These are phyloP conservation scores for Aspergillus cejpii DNA, from an alignment of 2,329 filamentous ascomycete genomes.

Conservation along the genomic window DNA sequence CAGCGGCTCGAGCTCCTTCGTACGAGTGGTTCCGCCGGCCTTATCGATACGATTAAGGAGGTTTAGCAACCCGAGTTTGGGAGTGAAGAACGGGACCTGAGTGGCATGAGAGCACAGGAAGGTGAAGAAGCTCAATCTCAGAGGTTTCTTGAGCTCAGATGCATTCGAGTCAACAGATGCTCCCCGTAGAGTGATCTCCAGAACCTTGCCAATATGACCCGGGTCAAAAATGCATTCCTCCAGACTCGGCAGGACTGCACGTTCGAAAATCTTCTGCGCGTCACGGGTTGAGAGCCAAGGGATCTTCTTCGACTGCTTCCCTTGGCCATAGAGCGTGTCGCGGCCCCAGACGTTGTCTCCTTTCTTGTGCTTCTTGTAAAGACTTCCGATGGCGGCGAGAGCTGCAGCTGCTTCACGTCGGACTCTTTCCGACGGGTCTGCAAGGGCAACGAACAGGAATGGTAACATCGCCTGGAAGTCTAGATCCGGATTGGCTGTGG, in stretches of 20 bases:
- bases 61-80: constrained; percentile 66
- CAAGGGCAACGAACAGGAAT: constrained; percentile 67
- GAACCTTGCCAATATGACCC: constrained; percentile 58
- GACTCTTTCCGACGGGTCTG: constrained; percentile 68
- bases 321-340: constrained; percentile 58
- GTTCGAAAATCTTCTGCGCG: constrained; percentile 55
- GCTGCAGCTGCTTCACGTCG: constrained; percentile 68
- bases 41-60: constrained; percentile 66
- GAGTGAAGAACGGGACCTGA: constrained; percentile 58
- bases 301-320: constrained; percentile 43
- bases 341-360: constrained; percentile 52
- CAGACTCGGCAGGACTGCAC: constrained; percentile 64
- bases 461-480: constrained; percentile 79
- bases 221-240: constrained; percentile 83
- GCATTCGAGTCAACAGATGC: constrained; percentile 34
- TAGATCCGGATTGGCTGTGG: constrained; percentile 44
- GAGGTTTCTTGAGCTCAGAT: constrained; percentile 55
- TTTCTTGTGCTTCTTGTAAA: constrained; percentile 46
- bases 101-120: constrained; percentile 69
- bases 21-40: constrained; percentile 64
- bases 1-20: constrained; percentile 67
- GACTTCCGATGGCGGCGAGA: constrained; percentile 50
- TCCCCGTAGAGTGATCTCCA: constrained; percentile 57
- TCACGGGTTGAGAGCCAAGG: constrained; percentile 56
- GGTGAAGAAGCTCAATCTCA: constrained; percentile 58